These are phyloP conservation scores for Leucosporidium yakuticum DNA, from an alignment of 768 basidiomycete genomes.

Conservation along the genomic window DNA sequence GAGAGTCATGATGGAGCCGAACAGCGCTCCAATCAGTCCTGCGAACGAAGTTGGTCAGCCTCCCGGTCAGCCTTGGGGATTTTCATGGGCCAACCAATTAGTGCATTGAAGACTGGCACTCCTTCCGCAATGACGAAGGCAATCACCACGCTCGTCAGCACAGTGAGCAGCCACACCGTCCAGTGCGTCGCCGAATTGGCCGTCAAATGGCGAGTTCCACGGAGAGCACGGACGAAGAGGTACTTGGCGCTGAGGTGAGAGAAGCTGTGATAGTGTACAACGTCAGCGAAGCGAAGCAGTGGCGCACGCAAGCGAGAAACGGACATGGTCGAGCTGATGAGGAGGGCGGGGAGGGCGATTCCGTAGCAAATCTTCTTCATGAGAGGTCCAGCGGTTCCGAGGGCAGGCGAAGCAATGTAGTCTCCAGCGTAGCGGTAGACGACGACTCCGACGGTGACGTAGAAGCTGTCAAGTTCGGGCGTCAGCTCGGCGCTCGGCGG, in stretches of 20 bases:
- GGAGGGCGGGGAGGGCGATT: slow-evolving; percentile 32
- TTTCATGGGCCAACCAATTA: neutral
- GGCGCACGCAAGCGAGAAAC: neutral
- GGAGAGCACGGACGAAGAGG: slow-evolving; percentile 36
- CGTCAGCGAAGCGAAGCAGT: slow-evolving; percentile 25
- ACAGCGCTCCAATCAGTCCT: too few species aligned
- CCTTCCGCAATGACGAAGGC: slow-evolving; percentile 31
- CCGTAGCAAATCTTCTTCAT: slow-evolving; percentile 37
- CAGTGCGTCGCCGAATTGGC: slow-evolving; percentile 32
- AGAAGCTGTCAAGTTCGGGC: slow-evolving; percentile 2
- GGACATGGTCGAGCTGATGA: slow-evolving; percentile 7
- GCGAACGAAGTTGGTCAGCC: too few species aligned
- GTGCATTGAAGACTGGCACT: neutral
- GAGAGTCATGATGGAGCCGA: too few species aligned
- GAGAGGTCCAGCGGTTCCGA: slow-evolving; percentile 39
- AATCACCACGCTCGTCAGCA: slow-evolving; percentile 18
- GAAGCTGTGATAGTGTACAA: neutral
- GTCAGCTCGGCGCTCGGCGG: too few species aligned
- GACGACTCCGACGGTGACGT: slow-evolving; percentile 38
- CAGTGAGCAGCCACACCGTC: slow-evolving; percentile 32
- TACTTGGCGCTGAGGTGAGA: slow-evolving; percentile 33
- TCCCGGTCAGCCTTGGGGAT: too few species aligned
- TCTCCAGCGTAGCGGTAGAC: slow-evolving; percentile 40
- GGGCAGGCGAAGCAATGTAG: slow-evolving; percentile 39
- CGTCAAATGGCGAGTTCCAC: slow-evolving; percentile 33